phyloP scores from a whole-genome alignment of 495 filamentous ascomycete genomes.

The Tuber indicum region DNA sequence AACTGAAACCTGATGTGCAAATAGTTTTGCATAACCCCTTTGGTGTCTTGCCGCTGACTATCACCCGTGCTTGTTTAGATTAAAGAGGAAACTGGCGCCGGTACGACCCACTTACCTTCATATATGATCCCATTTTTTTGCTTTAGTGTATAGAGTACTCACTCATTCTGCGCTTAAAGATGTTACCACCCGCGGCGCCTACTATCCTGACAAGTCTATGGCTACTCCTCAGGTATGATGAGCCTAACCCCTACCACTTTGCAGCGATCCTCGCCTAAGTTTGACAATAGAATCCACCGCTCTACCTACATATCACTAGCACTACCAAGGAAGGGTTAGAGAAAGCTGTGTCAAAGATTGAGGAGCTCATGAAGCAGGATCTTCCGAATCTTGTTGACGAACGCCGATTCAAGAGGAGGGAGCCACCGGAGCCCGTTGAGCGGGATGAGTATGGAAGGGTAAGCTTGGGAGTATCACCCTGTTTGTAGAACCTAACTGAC shows the following conservation, averaged over 20 bases:
- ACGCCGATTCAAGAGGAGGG: constrained; percentile 80
- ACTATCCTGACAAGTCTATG: constrained; percentile 97
- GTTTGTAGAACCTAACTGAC: constrained; percentile 34
- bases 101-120: constrained; percentile 68
- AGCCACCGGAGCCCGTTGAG: constrained; percentile 76
- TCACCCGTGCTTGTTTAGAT: constrained; percentile 68
- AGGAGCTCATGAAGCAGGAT: constrained; percentile 94
- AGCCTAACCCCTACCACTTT: constrained; percentile 24
- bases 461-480: constrained; percentile 42
- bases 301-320: constrained; percentile 93
- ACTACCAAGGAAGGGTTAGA: constrained; percentile 88
- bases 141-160: constrained; percentile 51
- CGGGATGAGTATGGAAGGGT: constrained; percentile 91
- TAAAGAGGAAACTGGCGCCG: constrained; percentile 99
- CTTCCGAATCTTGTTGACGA: constrained; percentile 93
- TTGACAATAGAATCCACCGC: constrained; percentile 71
- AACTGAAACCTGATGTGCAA: constrained; percentile 68
- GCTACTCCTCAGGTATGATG: constrained; percentile 81
- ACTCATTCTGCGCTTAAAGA: constrained; percentile 69
- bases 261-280: constrained; percentile 13
- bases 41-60: constrained; percentile 92
- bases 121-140: constrained; percentile 47
- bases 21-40: constrained; percentile 62
- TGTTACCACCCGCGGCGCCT: constrained; percentile 95
- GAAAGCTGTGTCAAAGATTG: constrained; percentile 72